Evolutionary conservation across 805 yeast species (phyloP), one percentile per base, ranked within the genome.

Genomic region (Ogataea salicorniae): DNA sequence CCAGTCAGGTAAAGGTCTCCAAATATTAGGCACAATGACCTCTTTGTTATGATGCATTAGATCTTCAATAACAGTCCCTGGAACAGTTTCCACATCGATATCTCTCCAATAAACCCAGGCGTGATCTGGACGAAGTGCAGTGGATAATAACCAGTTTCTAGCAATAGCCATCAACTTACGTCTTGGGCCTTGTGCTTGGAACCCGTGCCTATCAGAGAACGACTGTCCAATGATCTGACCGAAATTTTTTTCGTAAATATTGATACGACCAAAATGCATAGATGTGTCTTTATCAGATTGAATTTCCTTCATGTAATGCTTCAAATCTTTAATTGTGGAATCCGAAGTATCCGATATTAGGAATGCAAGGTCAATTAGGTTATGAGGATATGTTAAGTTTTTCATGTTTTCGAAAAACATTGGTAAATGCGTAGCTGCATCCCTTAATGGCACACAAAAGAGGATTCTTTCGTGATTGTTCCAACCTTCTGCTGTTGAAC

Each of bases 41-140:
- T 92, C 98, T 62, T 79, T 80, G 63, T 85, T 81, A 66, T 89
- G 96, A 58, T 80, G 86, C 97, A 92, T 92, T 58, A 91, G 71
- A 67, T 91, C 97, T 67, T 91, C 96, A 52, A 91, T 67, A 51
- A 91, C 80, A 1, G 96, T 83, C 1, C 83, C 75, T 5, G 97
- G 95, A 29, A 85, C 81, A 0, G 91, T 83, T 64, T 91, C 96
- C n/a, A 92, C 96, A 67, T 92, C 98, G 67, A 90, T 96, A 70
- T 90, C 97, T 68, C 97, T 77, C 97, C 97, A 90, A 65, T 90
- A 89, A 6, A 90, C 96, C 86, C 91, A 89, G 2, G 95, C 79
- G 63, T 90, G 97, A 64, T 90, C 83, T 0, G 97, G 97, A 61
- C 83, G 81, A 45, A 90, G 66, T 1, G 96, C 92, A 1, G 86